phyloP scores from a whole-genome alignment of 129 eudicot genomes.

The Erigeron canadensis region DNA sequence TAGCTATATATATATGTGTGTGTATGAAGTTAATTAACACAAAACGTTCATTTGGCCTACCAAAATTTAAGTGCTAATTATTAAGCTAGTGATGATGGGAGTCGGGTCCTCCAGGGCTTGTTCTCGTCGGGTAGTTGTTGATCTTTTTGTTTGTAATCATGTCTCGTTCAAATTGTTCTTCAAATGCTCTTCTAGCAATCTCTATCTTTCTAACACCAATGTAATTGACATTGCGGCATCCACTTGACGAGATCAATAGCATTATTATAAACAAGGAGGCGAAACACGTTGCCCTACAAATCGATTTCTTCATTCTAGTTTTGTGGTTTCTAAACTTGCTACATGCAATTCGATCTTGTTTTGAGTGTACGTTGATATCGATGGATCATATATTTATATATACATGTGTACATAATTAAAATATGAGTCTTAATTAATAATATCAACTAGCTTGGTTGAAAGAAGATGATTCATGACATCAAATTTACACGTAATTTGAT shows the following conservation, averaged over 20 bases:
- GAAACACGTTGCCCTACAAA: conserved; percentile 3
- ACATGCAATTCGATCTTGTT: no score
- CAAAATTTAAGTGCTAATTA: conserved; percentile 19
- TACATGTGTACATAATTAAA: background rate
- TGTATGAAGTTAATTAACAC: no score
- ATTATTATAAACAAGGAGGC: conserved; percentile 14
- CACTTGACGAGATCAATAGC: conserved; percentile 20
- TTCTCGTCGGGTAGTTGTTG: conserved; percentile 20
- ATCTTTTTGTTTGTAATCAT: conserved; percentile 21
- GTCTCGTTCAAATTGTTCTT: conserved; percentile 31
- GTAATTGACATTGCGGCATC: conserved; percentile 1
- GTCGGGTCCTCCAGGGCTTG: conserved; percentile 42
- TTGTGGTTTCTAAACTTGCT: conserved; percentile 8
- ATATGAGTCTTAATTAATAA: conserved; percentile 17
- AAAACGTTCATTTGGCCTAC: background rate
- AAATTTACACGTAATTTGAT: conserved; percentile 37
- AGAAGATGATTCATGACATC: conserved; percentile 28
- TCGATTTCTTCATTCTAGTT: conserved; percentile 28
- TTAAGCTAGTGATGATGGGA: conserved; percentile 40
- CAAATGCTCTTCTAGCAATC: conserved; percentile 36
- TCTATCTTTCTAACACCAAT: conserved; percentile 25
- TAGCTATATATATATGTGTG: background rate
- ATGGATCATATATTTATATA: background rate
- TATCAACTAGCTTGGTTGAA: conserved; percentile 21
- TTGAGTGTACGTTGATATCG: no score